Conservation (phyloP, 257 asterid species). For the Solanum tarijense region DNA sequence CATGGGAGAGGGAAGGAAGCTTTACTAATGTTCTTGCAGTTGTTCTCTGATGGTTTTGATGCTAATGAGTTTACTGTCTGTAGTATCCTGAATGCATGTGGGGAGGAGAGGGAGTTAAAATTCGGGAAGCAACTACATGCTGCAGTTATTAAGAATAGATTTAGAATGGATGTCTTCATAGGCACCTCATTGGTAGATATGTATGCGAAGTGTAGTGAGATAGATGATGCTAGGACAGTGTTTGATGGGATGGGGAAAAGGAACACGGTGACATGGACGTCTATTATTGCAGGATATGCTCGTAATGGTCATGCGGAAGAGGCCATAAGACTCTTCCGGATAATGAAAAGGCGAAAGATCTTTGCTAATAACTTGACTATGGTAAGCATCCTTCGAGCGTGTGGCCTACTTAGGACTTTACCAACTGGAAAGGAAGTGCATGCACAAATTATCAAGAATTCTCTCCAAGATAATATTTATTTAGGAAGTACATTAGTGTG, state of each 20-base stretch:
- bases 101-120: slow-evolving; percentile 54
- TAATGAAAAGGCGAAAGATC: slow-evolving; percentile 54
- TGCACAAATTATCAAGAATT: slow-evolving; percentile 59
- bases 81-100: slow-evolving; percentile 69
- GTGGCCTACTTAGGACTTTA: slow-evolving; percentile 53
- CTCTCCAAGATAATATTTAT: slow-evolving; percentile 38
- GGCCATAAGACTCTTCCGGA: slow-evolving; percentile 45
- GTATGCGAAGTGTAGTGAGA: slow-evolving; percentile 70
- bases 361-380: slow-evolving; percentile 47
- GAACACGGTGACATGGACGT: slow-evolving; percentile 68
- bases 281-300: slow-evolving; percentile 80
- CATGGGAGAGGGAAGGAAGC: slow-evolving; percentile 46
- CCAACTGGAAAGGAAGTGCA: slow-evolving; percentile 68
- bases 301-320: slow-evolving; percentile 64
- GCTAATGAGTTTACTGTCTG: slow-evolving; percentile 74
- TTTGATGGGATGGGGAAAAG: slow-evolving; percentile 61
- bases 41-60: slow-evolving; percentile 54
- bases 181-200: slow-evolving; percentile 72
- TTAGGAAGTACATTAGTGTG: slow-evolving; percentile 72
- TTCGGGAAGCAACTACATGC: slow-evolving; percentile 68
- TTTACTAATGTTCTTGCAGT: slow-evolving; percentile 34
- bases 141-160: slow-evolving; percentile 46
- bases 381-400: slow-evolving; percentile 71
- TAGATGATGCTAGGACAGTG: slow-evolving; percentile 37
- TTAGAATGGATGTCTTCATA: slow-evolving; percentile 45